These are phyloP conservation scores for Nidularia pulvinata DNA, from an alignment of 768 basidiomycete species.

Conservation along the genomic window DNA sequence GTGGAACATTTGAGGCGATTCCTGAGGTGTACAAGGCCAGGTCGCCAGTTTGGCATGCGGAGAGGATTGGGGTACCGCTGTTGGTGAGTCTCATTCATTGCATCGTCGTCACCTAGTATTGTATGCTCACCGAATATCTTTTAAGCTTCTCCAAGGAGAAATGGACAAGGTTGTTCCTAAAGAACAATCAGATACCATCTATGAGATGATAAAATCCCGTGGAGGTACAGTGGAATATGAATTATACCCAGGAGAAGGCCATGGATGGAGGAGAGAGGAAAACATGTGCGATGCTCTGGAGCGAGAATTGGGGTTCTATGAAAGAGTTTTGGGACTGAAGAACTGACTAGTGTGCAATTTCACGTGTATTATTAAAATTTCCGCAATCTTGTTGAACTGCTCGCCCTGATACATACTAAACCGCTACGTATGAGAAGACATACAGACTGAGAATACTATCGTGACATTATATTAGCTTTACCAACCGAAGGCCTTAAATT, in stretches of 20 bases:
- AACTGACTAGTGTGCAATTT: slow-evolving; percentile 2
- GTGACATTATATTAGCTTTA: too few species aligned
- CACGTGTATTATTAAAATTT: too few species aligned
- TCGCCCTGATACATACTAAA: too few species aligned
- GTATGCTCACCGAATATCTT: background rate
- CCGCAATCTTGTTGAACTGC: too few species aligned
- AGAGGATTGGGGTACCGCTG: slow-evolving; percentile 61
- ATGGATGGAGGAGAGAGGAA: slow-evolving; percentile 58
- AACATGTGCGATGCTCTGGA: slow-evolving; percentile 54
- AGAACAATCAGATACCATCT: slow-evolving; percentile 60
- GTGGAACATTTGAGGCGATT: slow-evolving; percentile 52
- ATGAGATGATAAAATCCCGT: slow-evolving; percentile 45
- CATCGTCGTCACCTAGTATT: background rate
- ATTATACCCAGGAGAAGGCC: slow-evolving; percentile 64
- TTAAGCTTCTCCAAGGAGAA: slow-evolving; percentile 69
- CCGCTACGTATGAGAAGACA: too few species aligned
- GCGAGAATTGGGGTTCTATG: slow-evolving; percentile 53
- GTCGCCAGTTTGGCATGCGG: slow-evolving; percentile 63
- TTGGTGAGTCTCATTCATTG: slow-evolving; percentile 41
- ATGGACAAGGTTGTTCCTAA: slow-evolving; percentile 67
- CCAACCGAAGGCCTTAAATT: too few species aligned
- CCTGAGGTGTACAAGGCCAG: slow-evolving; percentile 58
- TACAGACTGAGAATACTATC: too few species aligned
- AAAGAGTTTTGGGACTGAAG: slow-evolving; percentile 35
- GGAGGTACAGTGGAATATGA: slow-evolving; percentile 59